Base-by-base conservation (phyloP, 192 early-diverging fungal species). In the Coemansia erecta region DNA sequence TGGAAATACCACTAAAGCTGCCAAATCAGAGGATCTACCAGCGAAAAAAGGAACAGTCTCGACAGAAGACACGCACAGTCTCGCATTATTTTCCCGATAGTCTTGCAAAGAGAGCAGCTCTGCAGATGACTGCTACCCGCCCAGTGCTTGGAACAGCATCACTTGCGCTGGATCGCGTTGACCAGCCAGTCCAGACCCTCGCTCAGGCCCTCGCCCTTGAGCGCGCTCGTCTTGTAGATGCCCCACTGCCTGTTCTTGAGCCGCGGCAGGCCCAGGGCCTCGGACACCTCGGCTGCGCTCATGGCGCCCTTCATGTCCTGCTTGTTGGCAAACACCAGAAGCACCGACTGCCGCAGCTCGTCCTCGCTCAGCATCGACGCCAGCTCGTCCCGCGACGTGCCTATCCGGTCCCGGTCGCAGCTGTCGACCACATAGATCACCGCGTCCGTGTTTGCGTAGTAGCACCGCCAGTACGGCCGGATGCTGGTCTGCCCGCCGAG, bases 381-480 rank as follows among this genome's bases (percentile, higher is more conserved):
- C 66, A 98, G 79, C 71, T 98, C 97, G 54, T 96, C 92, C 51
- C 89, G 87, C 51, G 89, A 87, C 24, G 89, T 92, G 37, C 82
- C 81, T 70, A 98, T 87, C 44, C 97, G 85, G 49, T 96, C 94
- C 49, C 87, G 82, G 67, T 98, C 97, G 24, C 87, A 85, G 64
- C 88, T 90, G 78, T 98, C 97, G 8, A 98, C 92, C 33, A 98
- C 95, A 68, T 97, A 98, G 59, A 98, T 97, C 31, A 98, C 89
- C 14, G 95, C 94, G 71, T 97, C 94, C n/a, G 95, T 97, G 81
- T 97, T 97, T 62, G 92, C 89, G 71, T 97, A 98, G 82, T 98
- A 98, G 85, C 94, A 97, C 70, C 97, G 85, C 97, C 97, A 98
- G 76, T 97, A 97, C 5, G 97, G 97, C 28, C 89, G 85, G 61